Evolutionary conservation across 2,329 filamentous ascomycete species (phyloP).

Genomic region (Atkinsonella hypoxylon): DNA sequence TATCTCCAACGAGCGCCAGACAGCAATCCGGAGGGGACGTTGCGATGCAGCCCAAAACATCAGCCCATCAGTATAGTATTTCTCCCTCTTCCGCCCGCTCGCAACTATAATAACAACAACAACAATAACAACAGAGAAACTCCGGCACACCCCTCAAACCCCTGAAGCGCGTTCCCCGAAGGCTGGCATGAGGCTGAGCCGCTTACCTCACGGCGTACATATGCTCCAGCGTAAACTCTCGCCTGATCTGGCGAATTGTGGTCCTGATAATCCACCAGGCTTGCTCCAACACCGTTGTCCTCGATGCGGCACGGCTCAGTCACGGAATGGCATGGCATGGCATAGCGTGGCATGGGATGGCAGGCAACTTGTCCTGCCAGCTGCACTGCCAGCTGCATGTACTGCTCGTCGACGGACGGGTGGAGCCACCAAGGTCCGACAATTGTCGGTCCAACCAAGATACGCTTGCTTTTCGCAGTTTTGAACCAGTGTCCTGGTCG

Average conservation of each 20-base stretch:
- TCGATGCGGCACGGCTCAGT: no score
- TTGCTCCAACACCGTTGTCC: neutral
- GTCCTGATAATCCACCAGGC: no score
- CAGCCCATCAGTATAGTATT: neutral
- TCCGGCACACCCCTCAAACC: no score
- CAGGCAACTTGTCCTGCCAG: neutral
- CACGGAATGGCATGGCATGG: no score
- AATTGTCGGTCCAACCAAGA: neutral
- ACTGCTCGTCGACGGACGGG: neutral
- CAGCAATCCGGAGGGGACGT: neutral
- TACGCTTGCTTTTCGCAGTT: neutral
- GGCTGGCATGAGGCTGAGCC: slow-evolving; percentile 2
- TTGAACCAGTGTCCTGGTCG: neutral
- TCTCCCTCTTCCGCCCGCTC: neutral
- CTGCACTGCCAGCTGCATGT: no score
- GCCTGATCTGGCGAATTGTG: neutral
- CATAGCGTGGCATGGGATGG: no score
- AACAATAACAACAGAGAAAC: no score
- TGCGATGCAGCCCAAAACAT: neutral
- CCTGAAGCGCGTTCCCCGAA: no score
- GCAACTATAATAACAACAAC: neutral
- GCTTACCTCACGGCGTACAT: neutral
- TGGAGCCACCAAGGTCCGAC: neutral
- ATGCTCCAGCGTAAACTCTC: neutral
- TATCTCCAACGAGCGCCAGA: no score